phyloP scores from a whole-genome alignment of 768 basidiomycete genomes.

The Stropharia rugosoannulata region DNA sequence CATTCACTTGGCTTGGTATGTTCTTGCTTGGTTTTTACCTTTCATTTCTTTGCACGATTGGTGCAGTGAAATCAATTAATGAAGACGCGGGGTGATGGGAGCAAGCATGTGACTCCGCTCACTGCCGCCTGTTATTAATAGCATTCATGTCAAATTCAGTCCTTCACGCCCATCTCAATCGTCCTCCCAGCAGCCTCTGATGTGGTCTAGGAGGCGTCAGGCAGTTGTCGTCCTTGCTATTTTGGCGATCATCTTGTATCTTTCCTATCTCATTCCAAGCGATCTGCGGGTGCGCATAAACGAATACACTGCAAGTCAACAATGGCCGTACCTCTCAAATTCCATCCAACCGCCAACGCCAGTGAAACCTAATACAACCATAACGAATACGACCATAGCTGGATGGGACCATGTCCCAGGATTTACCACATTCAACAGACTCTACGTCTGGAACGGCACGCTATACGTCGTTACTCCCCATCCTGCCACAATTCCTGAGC shows the following conservation, averaged over 20 bases:
- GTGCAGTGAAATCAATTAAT: too few species aligned
- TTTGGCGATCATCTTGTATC: not conserved
- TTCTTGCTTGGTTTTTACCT: too few species aligned
- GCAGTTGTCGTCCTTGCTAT: not conserved
- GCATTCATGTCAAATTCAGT: too few species aligned
- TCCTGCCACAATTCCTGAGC: slow-evolving; percentile 39
- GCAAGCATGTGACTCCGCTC: too few species aligned
- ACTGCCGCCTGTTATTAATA: too few species aligned
- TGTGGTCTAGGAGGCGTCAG: not conserved
- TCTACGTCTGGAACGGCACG: slow-evolving; percentile 72
- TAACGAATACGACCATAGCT: slow-evolving; percentile 1
- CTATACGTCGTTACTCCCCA: slow-evolving; percentile 55
- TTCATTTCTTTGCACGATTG: too few species aligned
- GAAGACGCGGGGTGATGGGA: too few species aligned
- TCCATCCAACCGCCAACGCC: not conserved
- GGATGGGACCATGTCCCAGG: slow-evolving; percentile 28
- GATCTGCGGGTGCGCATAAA: not conserved
- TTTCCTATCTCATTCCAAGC: not conserved
- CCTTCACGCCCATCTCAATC: not conserved
- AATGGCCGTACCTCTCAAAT: not conserved
- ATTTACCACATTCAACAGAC: slow-evolving; percentile 68
- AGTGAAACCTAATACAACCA: not conserved
- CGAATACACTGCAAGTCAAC: not conserved
- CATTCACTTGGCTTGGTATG: too few species aligned
- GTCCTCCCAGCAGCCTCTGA: not conserved